Evolutionary conservation across 2,329 filamentous ascomycete genomes (phyloP).

Genomic region (Cercospora janseana): DNA sequence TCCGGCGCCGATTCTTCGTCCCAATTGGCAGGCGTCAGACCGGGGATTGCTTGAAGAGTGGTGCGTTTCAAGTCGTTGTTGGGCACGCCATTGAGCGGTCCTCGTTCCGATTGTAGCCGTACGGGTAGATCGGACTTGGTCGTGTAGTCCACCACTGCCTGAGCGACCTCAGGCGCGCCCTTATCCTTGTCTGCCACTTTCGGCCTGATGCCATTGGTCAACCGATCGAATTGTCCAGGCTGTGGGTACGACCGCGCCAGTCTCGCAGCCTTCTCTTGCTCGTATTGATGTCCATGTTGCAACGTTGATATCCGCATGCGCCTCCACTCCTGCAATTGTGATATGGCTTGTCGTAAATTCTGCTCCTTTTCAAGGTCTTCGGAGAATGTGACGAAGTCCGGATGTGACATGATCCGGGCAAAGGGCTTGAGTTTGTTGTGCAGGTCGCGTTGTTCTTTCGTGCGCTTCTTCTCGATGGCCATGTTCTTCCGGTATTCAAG

Average conservation of each 20-base stretch:
- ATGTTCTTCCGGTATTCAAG: constrained; percentile 92
- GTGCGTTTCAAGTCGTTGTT: constrained; percentile 24
- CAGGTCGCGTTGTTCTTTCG: constrained; percentile 89
- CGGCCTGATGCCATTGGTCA: constrained; percentile 30
- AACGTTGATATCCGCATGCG: constrained; percentile 79
- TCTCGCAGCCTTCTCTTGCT: constrained; percentile 77
- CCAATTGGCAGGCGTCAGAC: constrained; percentile 63
- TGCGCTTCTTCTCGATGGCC: constrained; percentile 86
- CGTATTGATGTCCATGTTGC: constrained; percentile 85
- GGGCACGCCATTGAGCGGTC: constrained; percentile 35
- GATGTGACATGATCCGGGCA: constrained; percentile 91
- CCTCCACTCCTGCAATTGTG: constrained; percentile 92
- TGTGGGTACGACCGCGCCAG: constrained; percentile 57
- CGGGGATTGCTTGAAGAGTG: constrained; percentile 40
- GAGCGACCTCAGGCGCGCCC: constrained; percentile 30
- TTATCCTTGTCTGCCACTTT: constrained; percentile 27
- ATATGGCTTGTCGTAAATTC: constrained; percentile 83
- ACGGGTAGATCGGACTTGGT: constrained; percentile 35
- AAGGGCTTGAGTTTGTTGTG: constrained; percentile 94
- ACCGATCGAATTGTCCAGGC: constrained; percentile 34
- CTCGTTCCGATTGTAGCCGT: constrained; percentile 23
- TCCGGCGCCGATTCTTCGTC: constrained; percentile 76
- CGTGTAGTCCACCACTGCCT: constrained; percentile 35
- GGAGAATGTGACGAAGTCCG: constrained; percentile 83
- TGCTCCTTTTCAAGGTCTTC: constrained; percentile 86